Conservation (phyloP, 306 rosid genomes). For the Medicago arabica region DNA sequence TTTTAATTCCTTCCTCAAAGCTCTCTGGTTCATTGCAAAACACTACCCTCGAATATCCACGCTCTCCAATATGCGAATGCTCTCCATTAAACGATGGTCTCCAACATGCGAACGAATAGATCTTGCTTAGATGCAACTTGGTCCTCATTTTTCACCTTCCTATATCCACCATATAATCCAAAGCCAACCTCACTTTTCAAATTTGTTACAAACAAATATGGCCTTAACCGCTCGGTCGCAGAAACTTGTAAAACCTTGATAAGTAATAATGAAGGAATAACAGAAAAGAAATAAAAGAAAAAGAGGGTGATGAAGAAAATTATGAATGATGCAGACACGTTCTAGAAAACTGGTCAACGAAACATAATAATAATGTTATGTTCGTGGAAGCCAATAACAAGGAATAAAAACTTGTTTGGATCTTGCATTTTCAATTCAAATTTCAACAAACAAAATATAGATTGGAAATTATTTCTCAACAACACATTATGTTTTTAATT, state of each 20-base stretch:
- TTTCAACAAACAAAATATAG: not conserved
- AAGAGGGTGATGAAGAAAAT: too few species aligned
- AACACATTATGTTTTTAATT: too few species aligned
- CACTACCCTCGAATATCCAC: conserved; percentile 83
- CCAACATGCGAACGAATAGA: conserved; percentile 81
- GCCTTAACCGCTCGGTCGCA: too few species aligned
- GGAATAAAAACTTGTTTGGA: conserved; percentile 45
- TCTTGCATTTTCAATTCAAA: conserved; percentile 52
- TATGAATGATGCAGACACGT: too few species aligned
- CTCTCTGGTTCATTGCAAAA: conserved; percentile 71
- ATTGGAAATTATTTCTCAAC: not conserved
- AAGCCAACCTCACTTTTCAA: too few species aligned
- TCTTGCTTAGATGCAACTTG: conserved; percentile 78
- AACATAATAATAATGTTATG: conserved; percentile 33
- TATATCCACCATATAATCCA: not conserved
- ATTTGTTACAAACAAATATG: too few species aligned
- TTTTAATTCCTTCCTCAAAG: conserved; percentile 57
- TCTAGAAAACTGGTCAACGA: conserved; percentile 35
- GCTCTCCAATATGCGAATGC: conserved; percentile 76
- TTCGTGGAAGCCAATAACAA: conserved; percentile 44
- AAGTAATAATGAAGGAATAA: too few species aligned
- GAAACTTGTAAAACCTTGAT: too few species aligned
- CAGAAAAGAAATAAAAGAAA: too few species aligned
- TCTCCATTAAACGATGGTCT: conserved; percentile 64
- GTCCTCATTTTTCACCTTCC: conserved; percentile 52